phyloP scores from a whole-genome alignment of 345 rosid species.

The Syzygium jambos region DNA sequence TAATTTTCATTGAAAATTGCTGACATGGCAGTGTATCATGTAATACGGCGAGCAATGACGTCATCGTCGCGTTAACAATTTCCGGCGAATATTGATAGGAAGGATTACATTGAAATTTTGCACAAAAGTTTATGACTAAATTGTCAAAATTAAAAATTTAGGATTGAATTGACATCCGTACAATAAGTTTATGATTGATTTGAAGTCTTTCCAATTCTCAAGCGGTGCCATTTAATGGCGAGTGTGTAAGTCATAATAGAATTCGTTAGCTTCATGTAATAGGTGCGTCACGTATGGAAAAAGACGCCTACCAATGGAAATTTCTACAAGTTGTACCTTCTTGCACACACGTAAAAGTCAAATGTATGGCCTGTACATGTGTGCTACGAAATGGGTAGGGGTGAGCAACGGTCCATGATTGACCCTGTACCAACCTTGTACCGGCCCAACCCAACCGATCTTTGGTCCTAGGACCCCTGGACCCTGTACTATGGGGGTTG shows the following conservation, averaged over 20 bases:
- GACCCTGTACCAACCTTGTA: slow-evolving; percentile 42
- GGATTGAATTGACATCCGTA: fast-evolving
- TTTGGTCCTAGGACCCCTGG: background rate
- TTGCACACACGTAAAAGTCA: background rate
- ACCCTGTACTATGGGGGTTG: fast-evolving
- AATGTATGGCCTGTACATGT: background rate
- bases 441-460: background rate
- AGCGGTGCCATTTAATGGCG: background rate
- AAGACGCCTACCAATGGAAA: background rate
- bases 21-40: fast-evolving
- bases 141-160: too few species aligned
- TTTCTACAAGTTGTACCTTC: background rate
- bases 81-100: fast-evolving
- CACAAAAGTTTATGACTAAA: too few species aligned
- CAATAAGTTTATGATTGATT: background rate
- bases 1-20: background rate
- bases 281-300: background rate
- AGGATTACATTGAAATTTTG: too few species aligned
- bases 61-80: fast-evolving
- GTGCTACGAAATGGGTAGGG: background rate
- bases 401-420: background rate
- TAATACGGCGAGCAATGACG: fast-evolving
- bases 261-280: background rate
- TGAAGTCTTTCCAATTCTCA: background rate
- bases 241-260: background rate